Conservation (phyloP, 768 basidiomycete genomes). For the Pleurotus sapidus region DNA sequence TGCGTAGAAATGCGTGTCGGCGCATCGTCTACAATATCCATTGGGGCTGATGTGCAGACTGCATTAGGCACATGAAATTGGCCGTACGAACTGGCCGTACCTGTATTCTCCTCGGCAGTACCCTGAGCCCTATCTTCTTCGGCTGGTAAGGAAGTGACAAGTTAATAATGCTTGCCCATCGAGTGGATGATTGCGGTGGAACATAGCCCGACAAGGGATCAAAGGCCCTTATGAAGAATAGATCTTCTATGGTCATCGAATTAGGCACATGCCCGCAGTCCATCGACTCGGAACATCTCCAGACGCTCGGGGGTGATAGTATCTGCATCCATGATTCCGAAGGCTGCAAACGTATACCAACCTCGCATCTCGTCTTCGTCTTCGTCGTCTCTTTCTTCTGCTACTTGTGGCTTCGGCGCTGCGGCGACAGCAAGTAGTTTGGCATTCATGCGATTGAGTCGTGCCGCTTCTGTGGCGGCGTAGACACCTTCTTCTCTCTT, state of each 20-base stretch:
- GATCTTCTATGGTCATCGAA: background rate
- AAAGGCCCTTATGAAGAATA: background rate
- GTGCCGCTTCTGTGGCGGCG: slow-evolving; percentile 74
- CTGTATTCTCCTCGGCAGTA: background rate
- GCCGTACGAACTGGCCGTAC: background rate
- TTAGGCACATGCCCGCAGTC: slow-evolving; percentile 4
- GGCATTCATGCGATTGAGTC: slow-evolving; percentile 66
- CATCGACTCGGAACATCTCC: slow-evolving; percentile 25
- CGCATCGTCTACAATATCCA: slow-evolving; percentile 50
- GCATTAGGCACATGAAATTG: slow-evolving; percentile 13
- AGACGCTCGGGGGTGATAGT: slow-evolving; percentile 53
- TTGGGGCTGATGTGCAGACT: slow-evolving; percentile 37
- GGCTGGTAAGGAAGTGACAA: background rate
- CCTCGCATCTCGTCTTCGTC: slow-evolving; percentile 46
- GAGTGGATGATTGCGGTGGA: background rate
- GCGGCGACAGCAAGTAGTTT: slow-evolving; percentile 55
- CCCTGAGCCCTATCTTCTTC: slow-evolving; percentile 6
- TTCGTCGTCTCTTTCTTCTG: slow-evolving; percentile 25
- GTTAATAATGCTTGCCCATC: slow-evolving; percentile 1
- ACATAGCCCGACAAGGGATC: too few species aligned
- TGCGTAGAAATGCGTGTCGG: slow-evolving; percentile 68
- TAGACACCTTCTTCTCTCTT: slow-evolving; percentile 76
- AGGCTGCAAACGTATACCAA: slow-evolving; percentile 61
- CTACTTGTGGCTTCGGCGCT: slow-evolving; percentile 34
- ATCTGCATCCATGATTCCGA: slow-evolving; percentile 57